Conservation (phyloP, 345 rosid genomes). For the Mangifera indica region DNA sequence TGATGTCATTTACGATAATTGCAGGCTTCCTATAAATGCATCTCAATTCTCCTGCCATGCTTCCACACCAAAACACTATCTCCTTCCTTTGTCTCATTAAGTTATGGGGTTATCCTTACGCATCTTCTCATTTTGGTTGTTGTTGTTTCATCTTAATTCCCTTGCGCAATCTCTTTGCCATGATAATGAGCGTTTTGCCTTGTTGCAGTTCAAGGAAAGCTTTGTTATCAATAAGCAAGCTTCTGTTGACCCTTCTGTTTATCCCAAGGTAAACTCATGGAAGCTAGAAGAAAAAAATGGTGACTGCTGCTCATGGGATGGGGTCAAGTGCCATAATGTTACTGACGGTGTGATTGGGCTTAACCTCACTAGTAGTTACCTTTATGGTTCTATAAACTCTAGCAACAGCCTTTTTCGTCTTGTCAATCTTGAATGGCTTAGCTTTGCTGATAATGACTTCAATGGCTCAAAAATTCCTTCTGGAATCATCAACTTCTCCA, state of each 20-base stretch:
- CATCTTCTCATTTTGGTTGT: neutral
- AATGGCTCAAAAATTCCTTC: constrained; percentile 20
- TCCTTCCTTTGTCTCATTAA: no score
- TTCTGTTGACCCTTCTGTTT: neutral
- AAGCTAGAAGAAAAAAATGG: neutral
- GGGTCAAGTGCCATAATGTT: constrained; percentile 19
- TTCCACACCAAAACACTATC: no score
- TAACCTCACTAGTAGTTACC: no score
- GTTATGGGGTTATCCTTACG: neutral
- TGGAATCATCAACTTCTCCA: constrained; percentile 9
- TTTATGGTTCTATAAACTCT: no score
- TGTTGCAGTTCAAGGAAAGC: constrained; percentile 25
- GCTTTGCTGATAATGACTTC: no score
- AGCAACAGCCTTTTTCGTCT: no score
- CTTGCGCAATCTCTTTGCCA: constrained; percentile 7
- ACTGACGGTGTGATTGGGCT: no score
- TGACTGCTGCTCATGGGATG: constrained; percentile 32
- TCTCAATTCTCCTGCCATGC: no score
- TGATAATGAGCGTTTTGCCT: constrained; percentile 17
- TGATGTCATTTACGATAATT: no score
- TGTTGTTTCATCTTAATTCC: neutral
- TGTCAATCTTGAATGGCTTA: no score
- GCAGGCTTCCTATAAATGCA: no score
- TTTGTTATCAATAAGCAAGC: neutral
- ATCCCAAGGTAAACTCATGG: constrained; percentile 7